Percentiles rank a stretch among this genome's conserved stretches.
These are phyloP conservation scores for Thielaviopsis ethacetica DNA, from an alignment of 2,329 filamentous ascomycete species.

Conservation along the genomic window DNA sequence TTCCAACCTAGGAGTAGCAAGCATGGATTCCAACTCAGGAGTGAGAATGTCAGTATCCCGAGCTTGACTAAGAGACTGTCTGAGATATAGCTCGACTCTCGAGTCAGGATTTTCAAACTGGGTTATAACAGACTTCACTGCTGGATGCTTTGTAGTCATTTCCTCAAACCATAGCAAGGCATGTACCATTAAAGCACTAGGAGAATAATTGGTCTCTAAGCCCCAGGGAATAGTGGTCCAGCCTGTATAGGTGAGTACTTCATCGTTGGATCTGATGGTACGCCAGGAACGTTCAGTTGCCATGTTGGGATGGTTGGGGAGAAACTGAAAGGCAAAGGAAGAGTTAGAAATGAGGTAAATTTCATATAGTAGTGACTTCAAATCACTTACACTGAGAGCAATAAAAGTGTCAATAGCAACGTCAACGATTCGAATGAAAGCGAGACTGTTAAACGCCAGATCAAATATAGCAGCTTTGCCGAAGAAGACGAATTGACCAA, in stretches of 20 bases:
- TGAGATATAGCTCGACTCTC: background rate
- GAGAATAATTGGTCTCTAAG: background rate
- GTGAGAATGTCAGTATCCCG: background rate
- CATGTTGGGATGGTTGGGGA: background rate
- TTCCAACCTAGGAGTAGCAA: background rate
- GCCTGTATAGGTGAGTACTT: background rate
- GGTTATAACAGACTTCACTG: background rate
- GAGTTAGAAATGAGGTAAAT: background rate
- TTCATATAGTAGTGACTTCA: background rate
- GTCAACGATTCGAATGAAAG: background rate
- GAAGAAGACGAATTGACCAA: background rate
- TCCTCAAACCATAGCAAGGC: background rate
- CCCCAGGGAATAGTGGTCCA: background rate
- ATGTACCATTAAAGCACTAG: background rate
- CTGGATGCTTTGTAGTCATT: background rate
- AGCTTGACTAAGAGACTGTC: background rate
- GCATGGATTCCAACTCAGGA: background rate
- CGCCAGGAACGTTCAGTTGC: background rate
- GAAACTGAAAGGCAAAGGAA: background rate
- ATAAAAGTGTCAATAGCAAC: background rate
- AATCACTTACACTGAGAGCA: background rate
- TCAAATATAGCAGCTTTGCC: background rate
- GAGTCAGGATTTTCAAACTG: background rate
- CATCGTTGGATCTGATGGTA: background rate
- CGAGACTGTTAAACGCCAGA: background rate